Percentiles rank a stretch among this genome's conserved stretches.
These are phyloP conservation scores for Beauveria asiatica DNA, from an alignment of 2,329 filamentous ascomycete genomes.

Conservation along the genomic window DNA sequence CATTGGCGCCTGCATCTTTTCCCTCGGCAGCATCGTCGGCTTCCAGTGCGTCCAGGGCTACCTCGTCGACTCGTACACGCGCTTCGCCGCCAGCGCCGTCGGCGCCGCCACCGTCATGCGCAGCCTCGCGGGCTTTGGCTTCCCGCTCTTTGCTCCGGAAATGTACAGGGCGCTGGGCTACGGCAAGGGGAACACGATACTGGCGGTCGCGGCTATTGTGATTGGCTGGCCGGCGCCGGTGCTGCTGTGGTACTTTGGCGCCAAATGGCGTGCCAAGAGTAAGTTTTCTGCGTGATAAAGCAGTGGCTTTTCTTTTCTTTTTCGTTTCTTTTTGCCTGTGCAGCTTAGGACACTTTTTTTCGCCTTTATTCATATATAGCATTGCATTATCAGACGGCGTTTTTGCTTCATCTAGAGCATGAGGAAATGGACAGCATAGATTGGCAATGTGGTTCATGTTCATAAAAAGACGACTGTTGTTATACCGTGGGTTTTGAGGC, in stretches of 20 bases:
- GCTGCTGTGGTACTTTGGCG: conserved; percentile 37
- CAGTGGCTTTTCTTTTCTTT: not conserved
- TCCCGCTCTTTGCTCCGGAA: conserved; percentile 41
- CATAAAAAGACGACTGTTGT: not conserved
- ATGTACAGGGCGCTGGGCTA: conserved; percentile 36
- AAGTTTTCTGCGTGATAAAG: conserved; percentile 15
- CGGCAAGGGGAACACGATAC: conserved; percentile 33
- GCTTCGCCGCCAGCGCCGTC: conserved; percentile 37
- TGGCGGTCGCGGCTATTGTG: conserved; percentile 34
- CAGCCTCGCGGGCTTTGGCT: conserved; percentile 40
- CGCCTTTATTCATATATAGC: not conserved
- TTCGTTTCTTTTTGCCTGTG: not conserved
- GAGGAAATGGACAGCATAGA: not conserved
- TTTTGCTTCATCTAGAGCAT: not conserved
- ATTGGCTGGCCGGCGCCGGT: conserved; percentile 33
- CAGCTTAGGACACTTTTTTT: not conserved
- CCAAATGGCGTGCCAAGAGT: conserved; percentile 26
- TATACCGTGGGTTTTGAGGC: not conserved
- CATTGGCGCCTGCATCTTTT: conserved; percentile 32
- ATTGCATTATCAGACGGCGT: not conserved
- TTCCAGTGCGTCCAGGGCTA: conserved; percentile 39
- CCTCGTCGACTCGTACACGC: conserved; percentile 38
- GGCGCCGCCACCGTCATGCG: conserved; percentile 36
- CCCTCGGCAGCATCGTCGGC: conserved; percentile 29
- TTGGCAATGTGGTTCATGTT: not conserved